phyloP scores from a whole-genome alignment of 129 eudicot genomes.

The Saussurea involucrata region DNA sequence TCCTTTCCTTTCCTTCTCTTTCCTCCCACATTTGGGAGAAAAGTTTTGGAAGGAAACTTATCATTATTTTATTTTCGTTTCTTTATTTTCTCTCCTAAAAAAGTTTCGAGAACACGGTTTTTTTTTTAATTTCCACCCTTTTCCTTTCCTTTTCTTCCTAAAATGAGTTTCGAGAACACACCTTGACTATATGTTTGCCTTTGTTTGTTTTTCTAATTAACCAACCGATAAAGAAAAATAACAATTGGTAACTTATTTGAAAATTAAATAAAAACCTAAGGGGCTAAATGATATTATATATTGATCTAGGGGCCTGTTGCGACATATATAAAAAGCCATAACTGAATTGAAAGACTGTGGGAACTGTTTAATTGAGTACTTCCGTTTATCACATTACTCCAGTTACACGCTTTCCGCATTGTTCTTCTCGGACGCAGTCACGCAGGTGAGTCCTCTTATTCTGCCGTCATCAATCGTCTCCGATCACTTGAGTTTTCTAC shows the following conservation, averaged over 20 bases:
- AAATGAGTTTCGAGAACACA: too few relatives aligned
- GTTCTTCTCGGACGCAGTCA: constrained; percentile 8
- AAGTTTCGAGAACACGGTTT: too few relatives aligned
- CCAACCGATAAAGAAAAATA: background rate
- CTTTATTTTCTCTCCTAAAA: too few relatives aligned
- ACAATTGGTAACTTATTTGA: background rate
- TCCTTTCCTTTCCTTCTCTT: too few relatives aligned
- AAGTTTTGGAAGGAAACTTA: too few relatives aligned
- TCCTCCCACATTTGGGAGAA: too few relatives aligned
- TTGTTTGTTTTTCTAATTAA: too few relatives aligned
- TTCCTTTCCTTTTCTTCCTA: too few relatives aligned
- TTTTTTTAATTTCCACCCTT: too few relatives aligned
- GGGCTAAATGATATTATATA: background rate
- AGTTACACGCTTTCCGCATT: constrained; percentile 16
- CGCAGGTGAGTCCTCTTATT: constrained; percentile 26
- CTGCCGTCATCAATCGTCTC: constrained; percentile 9
- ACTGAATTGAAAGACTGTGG: background rate
- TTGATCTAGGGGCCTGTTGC: background rate
- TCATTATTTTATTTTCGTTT: too few relatives aligned
- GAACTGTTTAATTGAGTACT: constrained; percentile 7
- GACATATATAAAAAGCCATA: background rate
- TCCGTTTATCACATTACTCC: constrained; percentile 5
- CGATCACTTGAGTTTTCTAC: constrained; percentile 9
- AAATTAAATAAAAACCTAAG: background rate
- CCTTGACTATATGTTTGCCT: background rate